Evolutionary conservation across 192 early-diverging fungal species (phyloP), one percentile per base, ranked within the genome.

Genomic region (Martensiomyces pterosporus): DNA sequence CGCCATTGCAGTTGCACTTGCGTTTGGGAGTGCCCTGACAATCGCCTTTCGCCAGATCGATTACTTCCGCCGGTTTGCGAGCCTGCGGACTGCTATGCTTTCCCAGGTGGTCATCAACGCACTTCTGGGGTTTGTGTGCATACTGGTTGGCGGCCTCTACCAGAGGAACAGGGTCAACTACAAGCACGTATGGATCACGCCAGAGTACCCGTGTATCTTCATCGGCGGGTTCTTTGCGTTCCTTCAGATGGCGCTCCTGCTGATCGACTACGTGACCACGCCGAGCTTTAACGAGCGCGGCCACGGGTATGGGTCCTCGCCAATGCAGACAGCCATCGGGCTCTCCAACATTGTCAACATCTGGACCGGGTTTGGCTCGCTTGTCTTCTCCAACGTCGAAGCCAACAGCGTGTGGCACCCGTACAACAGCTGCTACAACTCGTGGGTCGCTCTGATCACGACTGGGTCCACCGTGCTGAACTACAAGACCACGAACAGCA

Each of bases 401-500:
- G 24, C 35, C 38, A 43, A 9, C 5, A 32, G 21, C 9, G n/a
- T 52, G 24, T 75, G 64, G 65, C 72, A 75, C 29, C 48, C 65
- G 9, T 75, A 64, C 60, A 75, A 75, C 61, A 68, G 65, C 56
- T 60, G 60, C 56, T 75, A 60, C 47, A 57, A 58, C 40, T 41
- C 65, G 22, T 75, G 72, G 72, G 53, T 52, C 10, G 21, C 60
- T 32, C 53, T 75, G 15, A 60, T 68, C 23, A 68, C 65, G 21
- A 64, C 72, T 7, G 72, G 72, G 18, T 45, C 61, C 5, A 57
- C 66, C 6, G 61, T 55, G 14, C 47, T 64, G 21, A 46, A 50
- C 34, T 49, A 52, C 19, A 18, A 39, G 19, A 75, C 72, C 2
- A 39, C 45, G 27, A 68, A 60, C 48, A 75, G 72, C 56, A 58